These are phyloP conservation scores for Calonectria henricotiae DNA, from an alignment of 2,329 filamentous ascomycete species.

Conservation along the genomic window DNA sequence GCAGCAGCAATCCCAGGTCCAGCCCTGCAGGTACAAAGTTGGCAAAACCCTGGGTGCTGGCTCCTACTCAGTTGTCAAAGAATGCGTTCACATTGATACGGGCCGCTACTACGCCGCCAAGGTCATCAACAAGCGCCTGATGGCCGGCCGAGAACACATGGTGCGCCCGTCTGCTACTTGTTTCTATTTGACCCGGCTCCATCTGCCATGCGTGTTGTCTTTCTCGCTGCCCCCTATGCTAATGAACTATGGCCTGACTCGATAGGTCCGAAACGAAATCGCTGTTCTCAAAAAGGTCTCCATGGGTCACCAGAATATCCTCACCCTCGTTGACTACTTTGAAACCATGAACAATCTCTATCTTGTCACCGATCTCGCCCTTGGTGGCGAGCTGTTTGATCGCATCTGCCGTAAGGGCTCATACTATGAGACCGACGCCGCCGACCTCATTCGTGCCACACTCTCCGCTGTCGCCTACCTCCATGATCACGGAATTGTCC, in stretches of 20 bases:
- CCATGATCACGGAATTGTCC: conserved; percentile 98
- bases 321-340: conserved; percentile 98
- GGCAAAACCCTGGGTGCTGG: conserved; percentile 97
- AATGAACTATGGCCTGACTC: conserved; percentile 37
- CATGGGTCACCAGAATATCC: conserved; percentile 98
- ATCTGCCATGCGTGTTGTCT: neutral
- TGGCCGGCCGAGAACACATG: conserved; percentile 99
- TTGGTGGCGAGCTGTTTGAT: conserved; percentile 97
- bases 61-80: conserved; percentile 98
- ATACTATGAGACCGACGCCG: conserved; percentile 98
- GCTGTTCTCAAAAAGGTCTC: conserved; percentile 98
- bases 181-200: conserved; percentile 2
- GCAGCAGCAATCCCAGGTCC: conserved; percentile 74
- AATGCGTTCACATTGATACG: conserved; percentile 98
- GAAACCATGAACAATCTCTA: conserved; percentile 99
- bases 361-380: conserved; percentile 95
- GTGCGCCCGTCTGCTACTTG: conserved; percentile 65
- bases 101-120: conserved; percentile 98
- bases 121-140: conserved; percentile 98
- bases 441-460: conserved; percentile 93
- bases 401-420: conserved; percentile 98
- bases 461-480: conserved; percentile 98
- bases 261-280: conserved; percentile 95
- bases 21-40: conserved; percentile 98
- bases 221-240: conserved; percentile 28